phyloP scores from a whole-genome alignment of 2,329 filamentous ascomycete genomes.

The Botrytis deweyae region DNA sequence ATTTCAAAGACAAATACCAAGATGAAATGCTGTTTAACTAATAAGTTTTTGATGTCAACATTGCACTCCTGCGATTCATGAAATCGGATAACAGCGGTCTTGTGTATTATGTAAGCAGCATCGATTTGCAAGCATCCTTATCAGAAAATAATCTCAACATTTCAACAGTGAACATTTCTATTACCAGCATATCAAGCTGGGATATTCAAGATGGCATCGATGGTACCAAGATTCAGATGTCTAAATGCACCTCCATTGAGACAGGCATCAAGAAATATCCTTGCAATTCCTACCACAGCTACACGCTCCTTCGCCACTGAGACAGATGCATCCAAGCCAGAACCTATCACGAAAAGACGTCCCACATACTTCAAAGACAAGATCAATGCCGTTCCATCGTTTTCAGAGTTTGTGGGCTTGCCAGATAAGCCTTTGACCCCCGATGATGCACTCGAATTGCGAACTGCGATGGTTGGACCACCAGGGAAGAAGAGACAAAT shows the following conservation, averaged over 20 bases:
- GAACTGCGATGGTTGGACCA: constrained; percentile 64
- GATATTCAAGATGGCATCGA: constrained; percentile 30
- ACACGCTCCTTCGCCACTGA: constrained; percentile 37
- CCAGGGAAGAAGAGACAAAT: constrained; percentile 62
- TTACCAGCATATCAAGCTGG: background rate
- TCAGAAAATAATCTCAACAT: constrained; percentile 22
- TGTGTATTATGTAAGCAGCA: background rate
- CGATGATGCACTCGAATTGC: constrained; percentile 57
- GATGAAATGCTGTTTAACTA: background rate
- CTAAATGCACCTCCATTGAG: constrained; percentile 36
- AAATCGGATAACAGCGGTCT: background rate
- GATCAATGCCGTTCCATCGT: constrained; percentile 49
- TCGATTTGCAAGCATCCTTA: constrained; percentile 15
- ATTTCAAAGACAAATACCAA: background rate
- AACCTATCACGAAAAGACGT: constrained; percentile 33
- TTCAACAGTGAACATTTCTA: background rate
- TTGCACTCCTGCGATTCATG: background rate
- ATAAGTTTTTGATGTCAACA: background rate
- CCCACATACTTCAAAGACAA: constrained; percentile 42
- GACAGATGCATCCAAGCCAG: constrained; percentile 32
- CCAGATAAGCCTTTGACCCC: constrained; percentile 47
- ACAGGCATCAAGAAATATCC: constrained; percentile 28
- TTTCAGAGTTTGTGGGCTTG: constrained; percentile 56
- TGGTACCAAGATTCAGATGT: constrained; percentile 34
- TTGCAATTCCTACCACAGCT: constrained; percentile 25